These are phyloP conservation scores for Thielaviopsis euricoi DNA, from an alignment of 2,329 filamentous ascomycete species.

Conservation along the genomic window DNA sequence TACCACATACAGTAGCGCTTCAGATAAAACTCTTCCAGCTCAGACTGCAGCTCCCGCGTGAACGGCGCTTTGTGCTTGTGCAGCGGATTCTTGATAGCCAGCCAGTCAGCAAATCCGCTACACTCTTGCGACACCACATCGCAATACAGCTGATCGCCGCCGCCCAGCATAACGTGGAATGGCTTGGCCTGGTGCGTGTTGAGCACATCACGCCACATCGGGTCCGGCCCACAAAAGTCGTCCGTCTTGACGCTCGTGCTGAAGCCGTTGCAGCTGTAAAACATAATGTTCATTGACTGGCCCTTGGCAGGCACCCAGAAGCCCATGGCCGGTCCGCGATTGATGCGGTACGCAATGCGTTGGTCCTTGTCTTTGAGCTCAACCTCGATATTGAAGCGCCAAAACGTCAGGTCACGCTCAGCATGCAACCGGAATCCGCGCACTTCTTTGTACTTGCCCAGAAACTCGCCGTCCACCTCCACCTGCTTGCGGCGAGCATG, in stretches of 20 bases:
- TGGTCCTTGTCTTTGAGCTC: conserved; percentile 65
- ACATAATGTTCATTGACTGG: conserved; percentile 96
- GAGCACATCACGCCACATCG: conserved; percentile 89
- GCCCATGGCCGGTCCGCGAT: conserved; percentile 68
- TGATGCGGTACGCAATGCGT: conserved; percentile 89
- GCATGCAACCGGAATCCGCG: conserved; percentile 66
- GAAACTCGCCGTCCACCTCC: conserved; percentile 59
- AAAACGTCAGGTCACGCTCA: conserved; percentile 83
- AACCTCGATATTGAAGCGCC: conserved; percentile 90
- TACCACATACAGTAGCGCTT: conserved; percentile 89
- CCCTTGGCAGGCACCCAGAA: conserved; percentile 87
- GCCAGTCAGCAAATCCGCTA: conserved; percentile 66
- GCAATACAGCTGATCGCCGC: conserved; percentile 94
- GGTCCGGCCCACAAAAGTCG: conserved; percentile 79
- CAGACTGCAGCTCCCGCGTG: conserved; percentile 65
- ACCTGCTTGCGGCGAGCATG: conserved; percentile 35
- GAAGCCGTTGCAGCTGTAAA: conserved; percentile 95
- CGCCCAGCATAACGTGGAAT: conserved; percentile 97
- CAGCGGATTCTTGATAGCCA: conserved; percentile 59
- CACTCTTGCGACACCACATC: conserved; percentile 67
- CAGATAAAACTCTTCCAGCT: conserved; percentile 78
- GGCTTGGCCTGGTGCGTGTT: conserved; percentile 81
- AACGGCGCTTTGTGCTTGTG: conserved; percentile 70
- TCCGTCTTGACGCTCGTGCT: conserved; percentile 62
- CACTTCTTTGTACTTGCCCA: conserved; percentile 69